Percentiles rank a stretch among this genome's conserved stretches.
Evolutionary conservation across 116 monocot genomes (phyloP).

Genomic region (Zostera marina): DNA sequence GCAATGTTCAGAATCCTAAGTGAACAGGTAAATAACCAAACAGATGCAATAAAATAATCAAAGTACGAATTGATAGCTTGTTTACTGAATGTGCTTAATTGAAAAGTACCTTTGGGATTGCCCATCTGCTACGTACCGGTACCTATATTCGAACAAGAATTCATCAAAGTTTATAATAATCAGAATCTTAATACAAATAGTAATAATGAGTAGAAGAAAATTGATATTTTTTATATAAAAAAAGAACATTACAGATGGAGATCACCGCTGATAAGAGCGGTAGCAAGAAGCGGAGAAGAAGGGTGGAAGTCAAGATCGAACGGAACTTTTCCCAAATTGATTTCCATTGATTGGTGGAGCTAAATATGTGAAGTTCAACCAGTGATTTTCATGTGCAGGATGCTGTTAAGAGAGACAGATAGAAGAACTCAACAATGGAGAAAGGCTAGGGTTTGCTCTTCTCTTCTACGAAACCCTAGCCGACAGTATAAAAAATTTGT

Average conservation of each 20-base stretch:
- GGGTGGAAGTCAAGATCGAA: slow-evolving; percentile 95
- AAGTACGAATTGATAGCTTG: not conserved
- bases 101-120: slow-evolving; percentile 19
- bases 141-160: slow-evolving; percentile 21
- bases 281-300: slow-evolving; percentile 36
- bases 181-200: not conserved
- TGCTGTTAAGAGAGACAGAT: no score
- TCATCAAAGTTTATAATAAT: not conserved
- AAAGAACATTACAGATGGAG: slow-evolving; percentile 42
- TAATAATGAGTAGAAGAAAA: no score
- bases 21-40: not conserved
- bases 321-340: slow-evolving; percentile 35
- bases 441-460: no score
- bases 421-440: no score
- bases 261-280: slow-evolving; percentile 65
- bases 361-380: no score
- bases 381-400: no score
- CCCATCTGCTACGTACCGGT: slow-evolving; percentile 21
- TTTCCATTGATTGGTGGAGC: slow-evolving; percentile 82
- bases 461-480: no score
- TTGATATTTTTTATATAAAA: not conserved
- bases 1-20: slow-evolving; percentile 26
- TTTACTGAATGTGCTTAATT: not conserved
- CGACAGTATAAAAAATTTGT: no score
- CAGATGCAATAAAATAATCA: not conserved